Conservation (phyloP, 495 filamentous ascomycete genomes). For the Annulohypoxylon maeteangense region DNA sequence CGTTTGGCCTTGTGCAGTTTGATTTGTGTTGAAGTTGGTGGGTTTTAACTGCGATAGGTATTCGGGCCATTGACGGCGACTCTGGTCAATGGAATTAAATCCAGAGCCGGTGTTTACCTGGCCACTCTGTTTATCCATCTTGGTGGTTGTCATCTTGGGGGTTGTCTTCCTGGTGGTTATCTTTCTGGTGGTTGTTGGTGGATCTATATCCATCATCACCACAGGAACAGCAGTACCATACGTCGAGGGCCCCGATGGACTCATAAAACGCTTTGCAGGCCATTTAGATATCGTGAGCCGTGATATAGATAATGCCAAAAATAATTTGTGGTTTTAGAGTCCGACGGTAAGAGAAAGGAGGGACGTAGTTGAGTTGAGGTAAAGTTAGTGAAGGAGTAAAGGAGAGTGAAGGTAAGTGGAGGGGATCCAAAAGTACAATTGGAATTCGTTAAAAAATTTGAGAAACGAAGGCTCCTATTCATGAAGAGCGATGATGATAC, state of each 20-base stretch:
- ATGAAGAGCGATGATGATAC: neutral
- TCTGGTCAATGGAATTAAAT: neutral
- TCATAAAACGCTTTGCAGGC: neutral
- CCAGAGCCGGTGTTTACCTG: neutral
- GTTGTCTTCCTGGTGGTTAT: neutral
- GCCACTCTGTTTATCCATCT: neutral
- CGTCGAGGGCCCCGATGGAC: neutral
- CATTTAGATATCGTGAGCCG: neutral
- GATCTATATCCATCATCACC: too few relatives aligned
- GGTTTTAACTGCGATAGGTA: neutral
- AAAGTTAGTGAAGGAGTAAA: neutral
- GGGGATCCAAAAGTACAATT: neutral
- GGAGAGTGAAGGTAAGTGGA: neutral
- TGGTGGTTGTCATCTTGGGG: neutral
- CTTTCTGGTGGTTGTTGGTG: too few relatives aligned
- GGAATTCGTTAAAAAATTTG: neutral
- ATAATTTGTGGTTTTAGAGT: neutral
- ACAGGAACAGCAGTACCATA: neutral
- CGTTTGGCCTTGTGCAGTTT: slow-evolving; percentile 2
- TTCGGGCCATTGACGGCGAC: neutral
- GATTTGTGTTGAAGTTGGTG: slow-evolving; percentile 11
- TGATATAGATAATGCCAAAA: neutral
- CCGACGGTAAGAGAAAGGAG: neutral
- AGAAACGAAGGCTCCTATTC: slow-evolving; percentile 1
- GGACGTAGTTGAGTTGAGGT: neutral